Percentiles rank a stretch among this genome's conserved stretches.
Evolutionary conservation across 1,284 basidiomycete species (phyloP).

Genomic region (Heterobasidion occidentale): DNA sequence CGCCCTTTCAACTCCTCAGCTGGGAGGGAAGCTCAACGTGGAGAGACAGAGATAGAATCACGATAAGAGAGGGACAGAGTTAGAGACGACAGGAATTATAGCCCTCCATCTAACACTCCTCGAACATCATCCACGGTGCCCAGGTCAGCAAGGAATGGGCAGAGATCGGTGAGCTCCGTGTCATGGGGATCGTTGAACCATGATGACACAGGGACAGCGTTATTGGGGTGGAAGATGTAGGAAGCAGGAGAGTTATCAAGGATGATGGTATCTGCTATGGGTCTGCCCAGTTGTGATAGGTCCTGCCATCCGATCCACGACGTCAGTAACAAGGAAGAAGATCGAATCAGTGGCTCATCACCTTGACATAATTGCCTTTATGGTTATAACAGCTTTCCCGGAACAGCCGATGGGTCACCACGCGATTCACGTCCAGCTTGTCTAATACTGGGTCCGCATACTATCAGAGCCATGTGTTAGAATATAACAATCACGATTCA

Average conservation of each 20-base stretch:
- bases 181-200: conserved; percentile 99
- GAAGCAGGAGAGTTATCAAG: conserved; percentile 98
- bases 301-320: conserved; percentile 49
- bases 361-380: conserved; percentile 99
- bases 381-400: conserved; percentile 99
- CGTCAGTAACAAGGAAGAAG: conserved; percentile 8
- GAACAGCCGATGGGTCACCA: conserved; percentile 95
- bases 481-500: conserved; percentile 9
- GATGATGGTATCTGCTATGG: conserved; percentile 92
- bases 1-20: not conserved
- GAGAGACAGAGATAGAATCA: not conserved
- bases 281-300: conserved; percentile 91
- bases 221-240: conserved; percentile 99
- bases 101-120: conserved; percentile 82
- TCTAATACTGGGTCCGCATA: conserved; percentile 98
- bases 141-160: conserved; percentile 90
- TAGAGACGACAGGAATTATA: conserved; percentile 29
- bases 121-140: conserved; percentile 84
- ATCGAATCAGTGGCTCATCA: conserved; percentile 34
- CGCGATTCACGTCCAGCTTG: conserved; percentile 88
- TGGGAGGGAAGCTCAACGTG: not conserved
- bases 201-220: conserved; percentile 96
- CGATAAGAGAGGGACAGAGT: not conserved
- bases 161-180: conserved; percentile 92
- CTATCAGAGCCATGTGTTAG: conserved; percentile 27